Evolutionary conservation across 108 stramenopile species (phyloP), one percentile per base, ranked within the genome.

Genomic region (Skeletonema grethae): DNA sequence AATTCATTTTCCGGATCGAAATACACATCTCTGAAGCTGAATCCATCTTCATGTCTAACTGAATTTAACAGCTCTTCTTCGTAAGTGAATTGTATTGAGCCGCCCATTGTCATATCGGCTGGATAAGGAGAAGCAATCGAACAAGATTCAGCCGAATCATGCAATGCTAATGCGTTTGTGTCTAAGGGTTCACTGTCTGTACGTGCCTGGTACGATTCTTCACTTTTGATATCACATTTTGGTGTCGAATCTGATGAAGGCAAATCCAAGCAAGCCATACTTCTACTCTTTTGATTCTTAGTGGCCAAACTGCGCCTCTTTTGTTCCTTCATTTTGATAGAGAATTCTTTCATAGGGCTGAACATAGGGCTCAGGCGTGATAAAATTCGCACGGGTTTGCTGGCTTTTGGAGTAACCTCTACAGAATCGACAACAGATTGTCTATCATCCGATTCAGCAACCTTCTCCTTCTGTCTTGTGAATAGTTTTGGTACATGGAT

Each of bases 1-100:
- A 79, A 24, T 53, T 79, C 77, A 79, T 79, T 79, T 5, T 62
- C 55, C 20, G 77, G 77, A 39, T 79, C 66, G 29, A 34, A 41
- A 61, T 62, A 65, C 16, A 79, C 50, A 10, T 72, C 46, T 25
- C 50, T 55, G 61, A 79, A 79, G 46, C 46, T 79, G 62, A 76
- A 45, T 38, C 53, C 25, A 28, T 28, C 25, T 29, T 48, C 43
- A 50, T 29, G 13, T 22, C 12, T 32, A 30, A 2, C 48, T 10
- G 74, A 22, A 15, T 16, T 56, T 30, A 65, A 63, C 0, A 77
- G 48, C 46, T 77, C 76, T 41, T 46, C 65, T 70, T 70, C 58
- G 11, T 50, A 77, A 4, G 76, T 77, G 2, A 77, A 53, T 4
- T 35, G 31, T 28, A 61, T 0, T 22, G 50, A 53, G 0, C 15